Base-by-base conservation (phyloP, 2,329 filamentous ascomycete genomes). In the Pseudogymnoascus sp. region DNA sequence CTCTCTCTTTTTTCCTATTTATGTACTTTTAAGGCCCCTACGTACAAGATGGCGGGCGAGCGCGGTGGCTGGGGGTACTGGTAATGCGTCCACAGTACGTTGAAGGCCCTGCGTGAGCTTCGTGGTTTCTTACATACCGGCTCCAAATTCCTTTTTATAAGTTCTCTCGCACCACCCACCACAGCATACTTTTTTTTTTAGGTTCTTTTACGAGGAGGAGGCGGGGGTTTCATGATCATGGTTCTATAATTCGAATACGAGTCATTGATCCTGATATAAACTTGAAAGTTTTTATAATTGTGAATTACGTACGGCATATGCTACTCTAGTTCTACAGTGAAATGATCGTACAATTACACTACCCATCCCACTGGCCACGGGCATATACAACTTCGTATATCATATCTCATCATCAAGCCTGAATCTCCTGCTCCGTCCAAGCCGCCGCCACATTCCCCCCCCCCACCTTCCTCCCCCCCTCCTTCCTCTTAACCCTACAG, bases 401-500 rank as follows among this genome's bases (percentile, higher is more conserved):
- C 21, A 53, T 59, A 64, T 60, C 56, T 67, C 50, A 42, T 75
- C 75, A 89, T 75, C 75, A 89, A 65, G 84, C 85, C 75, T 91
- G 82, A 60, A 91, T 78, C 77, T 91, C 89, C 60, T 79, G 79
- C 73, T 89, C 82, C 67, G 84, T 89, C 88, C 89, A 91, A 10
- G 78, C 80, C 62, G 71, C 74, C 62, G 72, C 25, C 5, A 23
- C 75, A 72, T 75, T 71, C 79, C 81, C 68, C 37, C 36, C 64
- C 23, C 85, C 84, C 7, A 88, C 85, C 11, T 84, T 72, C 25
- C 85, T 76, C 0, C 85, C 85, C 7, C 93, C 92, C 70, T 93
- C 84, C 74, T 89, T 89, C 69, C 95, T 82, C 86, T 99, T 99
- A 38, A 99, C 93, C 63, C 95, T 85, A 77, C 92, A 96, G 79